Percentiles rank a stretch among this genome's conserved stretches.
Conservation (phyloP, 768 basidiomycete genomes). For the Boletus insuetus region DNA sequence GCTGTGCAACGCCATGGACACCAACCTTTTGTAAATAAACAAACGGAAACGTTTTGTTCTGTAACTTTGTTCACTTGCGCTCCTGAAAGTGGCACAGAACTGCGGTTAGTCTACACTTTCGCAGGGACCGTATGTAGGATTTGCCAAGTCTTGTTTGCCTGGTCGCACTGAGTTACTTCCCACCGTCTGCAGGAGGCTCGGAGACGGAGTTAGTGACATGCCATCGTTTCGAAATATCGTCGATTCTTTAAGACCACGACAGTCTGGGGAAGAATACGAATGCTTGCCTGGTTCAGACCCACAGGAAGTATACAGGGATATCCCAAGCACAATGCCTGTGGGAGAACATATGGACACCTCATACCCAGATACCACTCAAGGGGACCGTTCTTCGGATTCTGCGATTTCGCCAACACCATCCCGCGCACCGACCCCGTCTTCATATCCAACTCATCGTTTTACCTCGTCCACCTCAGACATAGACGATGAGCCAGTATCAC, state of each 20-base stretch:
- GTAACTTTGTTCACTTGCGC: not conserved
- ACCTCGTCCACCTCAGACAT: conserved; percentile 59
- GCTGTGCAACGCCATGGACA: too few species aligned
- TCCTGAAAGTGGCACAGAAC: not conserved
- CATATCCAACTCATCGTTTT: conserved; percentile 45
- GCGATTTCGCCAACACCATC: conserved; percentile 51
- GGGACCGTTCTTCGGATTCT: conserved; percentile 25
- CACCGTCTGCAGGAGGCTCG: conserved; percentile 8
- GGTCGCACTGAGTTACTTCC: conserved; percentile 3
- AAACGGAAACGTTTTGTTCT: not conserved
- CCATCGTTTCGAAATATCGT: conserved; percentile 8
- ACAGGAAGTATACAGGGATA: conserved; percentile 33
- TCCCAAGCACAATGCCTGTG: conserved; percentile 5
- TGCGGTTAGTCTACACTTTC: not conserved
- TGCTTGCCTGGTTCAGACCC: conserved; percentile 45
- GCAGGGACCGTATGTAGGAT: not conserved
- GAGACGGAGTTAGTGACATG: conserved; percentile 16
- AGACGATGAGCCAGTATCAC: conserved; percentile 56
- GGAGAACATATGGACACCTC: conserved; percentile 10
- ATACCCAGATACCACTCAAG: conserved; percentile 27
- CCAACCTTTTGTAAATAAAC: not conserved
- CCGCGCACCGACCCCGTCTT: conserved; percentile 56
- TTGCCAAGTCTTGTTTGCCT: not conserved
- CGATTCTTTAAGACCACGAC: conserved; percentile 13
- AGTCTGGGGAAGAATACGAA: conserved; percentile 40